These are phyloP conservation scores for Phlyctochytrium planicorne DNA, from an alignment of 192 early-diverging fungal genomes.

Conservation along the genomic window DNA sequence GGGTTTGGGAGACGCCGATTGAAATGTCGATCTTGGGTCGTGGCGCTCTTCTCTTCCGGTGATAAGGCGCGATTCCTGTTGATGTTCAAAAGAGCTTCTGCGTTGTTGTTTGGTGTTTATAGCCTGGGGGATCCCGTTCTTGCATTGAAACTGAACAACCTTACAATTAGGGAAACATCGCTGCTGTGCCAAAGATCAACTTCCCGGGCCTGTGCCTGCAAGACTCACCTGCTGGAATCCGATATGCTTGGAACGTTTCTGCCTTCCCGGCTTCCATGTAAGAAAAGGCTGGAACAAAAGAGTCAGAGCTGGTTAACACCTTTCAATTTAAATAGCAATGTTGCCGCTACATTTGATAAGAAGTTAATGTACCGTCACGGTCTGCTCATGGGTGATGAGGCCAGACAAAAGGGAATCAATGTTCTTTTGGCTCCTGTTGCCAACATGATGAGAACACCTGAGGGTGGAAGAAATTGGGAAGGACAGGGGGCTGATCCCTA, in stretches of 20 bases:
- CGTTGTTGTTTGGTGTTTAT: background rate
- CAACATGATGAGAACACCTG: slow-evolving; percentile 41
- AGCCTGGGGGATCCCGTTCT: background rate
- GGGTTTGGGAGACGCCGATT: too few relatives aligned
- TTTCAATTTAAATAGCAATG: slow-evolving; percentile 43
- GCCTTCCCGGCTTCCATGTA: slow-evolving; percentile 35
- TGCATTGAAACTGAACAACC: background rate
- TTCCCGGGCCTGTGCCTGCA: slow-evolving; percentile 57
- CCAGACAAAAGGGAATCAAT: slow-evolving; percentile 53
- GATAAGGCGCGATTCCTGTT: too few relatives aligned
- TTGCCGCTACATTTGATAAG: slow-evolving; percentile 62
- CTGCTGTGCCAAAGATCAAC: slow-evolving; percentile 19
- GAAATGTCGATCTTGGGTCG: too few relatives aligned
- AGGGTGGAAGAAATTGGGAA: slow-evolving; percentile 41
- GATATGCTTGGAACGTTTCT: slow-evolving; percentile 41
- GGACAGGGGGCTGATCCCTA: slow-evolving; percentile 27
- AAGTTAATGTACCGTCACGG: slow-evolving; percentile 46
- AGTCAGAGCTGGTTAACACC: too few relatives aligned
- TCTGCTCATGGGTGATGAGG: slow-evolving; percentile 51
- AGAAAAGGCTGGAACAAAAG: too few relatives aligned
- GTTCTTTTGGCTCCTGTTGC: slow-evolving; percentile 46
- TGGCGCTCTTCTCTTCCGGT: too few relatives aligned
- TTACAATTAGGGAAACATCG: slow-evolving; percentile 15
- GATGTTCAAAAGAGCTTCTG: too few relatives aligned
- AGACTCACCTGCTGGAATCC: slow-evolving; percentile 52